Percentiles rank a stretch among this genome's conserved stretches.
phyloP scores from a whole-genome alignment of 2,329 filamentous ascomycete genomes.

The Xylaria sp. region DNA sequence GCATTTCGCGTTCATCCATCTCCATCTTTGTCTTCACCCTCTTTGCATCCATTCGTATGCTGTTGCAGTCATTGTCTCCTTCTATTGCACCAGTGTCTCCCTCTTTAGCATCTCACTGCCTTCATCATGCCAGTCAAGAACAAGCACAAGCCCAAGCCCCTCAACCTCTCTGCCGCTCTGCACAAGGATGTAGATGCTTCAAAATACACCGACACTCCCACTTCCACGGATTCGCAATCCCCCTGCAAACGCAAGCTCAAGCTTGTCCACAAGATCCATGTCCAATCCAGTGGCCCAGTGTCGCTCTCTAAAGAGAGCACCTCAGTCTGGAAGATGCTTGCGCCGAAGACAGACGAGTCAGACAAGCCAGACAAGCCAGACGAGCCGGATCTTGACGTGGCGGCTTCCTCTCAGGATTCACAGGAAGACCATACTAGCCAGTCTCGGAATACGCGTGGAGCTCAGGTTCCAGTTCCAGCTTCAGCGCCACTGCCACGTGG shows the following conservation, averaged over 20 bases:
- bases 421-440: neutral
- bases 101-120: neutral
- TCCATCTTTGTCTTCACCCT: no score
- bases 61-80: no score
- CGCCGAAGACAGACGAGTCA: no score
- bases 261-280: slow-evolving; percentile 19
- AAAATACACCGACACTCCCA: neutral
- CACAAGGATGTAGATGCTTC: neutral
- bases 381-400: neutral
- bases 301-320: neutral
- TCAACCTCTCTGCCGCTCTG: neutral
- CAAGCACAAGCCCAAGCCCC: no score
- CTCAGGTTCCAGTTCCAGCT: neutral
- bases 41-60: no score
- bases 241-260: slow-evolving; percentile 19
- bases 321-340: no score
- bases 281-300: slow-evolving; percentile 19
- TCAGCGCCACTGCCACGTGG: slow-evolving; percentile 9
- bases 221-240: neutral
- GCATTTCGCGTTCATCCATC: no score
- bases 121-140: slow-evolving; percentile 5
- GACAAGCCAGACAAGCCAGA: no score
- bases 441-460: neutral
- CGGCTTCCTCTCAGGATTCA: neutral
- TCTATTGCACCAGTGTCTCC: no score